Evolutionary conservation across 176 grass and related monocot genomes (phyloP).

Genomic region (Elaeis guineensis): DNA sequence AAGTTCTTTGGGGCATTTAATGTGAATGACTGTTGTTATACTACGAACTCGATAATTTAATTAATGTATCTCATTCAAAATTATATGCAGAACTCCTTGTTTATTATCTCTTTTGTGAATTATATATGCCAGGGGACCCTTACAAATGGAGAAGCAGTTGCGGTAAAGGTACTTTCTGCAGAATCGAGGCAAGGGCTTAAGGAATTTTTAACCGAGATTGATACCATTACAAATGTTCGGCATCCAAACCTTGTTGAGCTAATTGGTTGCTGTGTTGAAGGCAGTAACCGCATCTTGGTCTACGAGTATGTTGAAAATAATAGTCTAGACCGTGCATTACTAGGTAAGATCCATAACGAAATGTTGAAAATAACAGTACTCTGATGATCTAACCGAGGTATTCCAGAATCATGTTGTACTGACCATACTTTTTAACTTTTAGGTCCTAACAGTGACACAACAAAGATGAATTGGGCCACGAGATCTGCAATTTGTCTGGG

Average conservation of each 20-base stretch:
- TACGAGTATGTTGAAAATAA: constrained; percentile 78
- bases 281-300: constrained; percentile 63
- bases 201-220: constrained; percentile 95
- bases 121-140: constrained; percentile 53
- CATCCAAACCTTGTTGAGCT: constrained; percentile 91
- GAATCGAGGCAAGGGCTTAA: constrained; percentile 82
- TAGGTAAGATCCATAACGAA: constrained; percentile 44
- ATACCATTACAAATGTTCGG: constrained; percentile 68
- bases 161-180: constrained; percentile 80
- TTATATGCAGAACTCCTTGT: background rate
- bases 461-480: constrained; percentile 59
- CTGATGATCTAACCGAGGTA: too few species aligned
- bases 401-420: background rate
- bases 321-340: constrained; percentile 68
- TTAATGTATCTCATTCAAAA: too few species aligned
- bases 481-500: constrained; percentile 69
- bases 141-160: constrained; percentile 40
- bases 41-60: too few species aligned
- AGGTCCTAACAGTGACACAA: constrained; percentile 64
- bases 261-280: constrained; percentile 80
- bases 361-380: too few species aligned
- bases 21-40: too few species aligned
- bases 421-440: constrained; percentile 14
- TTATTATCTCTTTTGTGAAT: background rate
- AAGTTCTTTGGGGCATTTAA: too few species aligned